These are phyloP conservation scores for Colletotrichum tropicale DNA, from an alignment of 2,329 filamentous ascomycete genomes.

Conservation along the genomic window DNA sequence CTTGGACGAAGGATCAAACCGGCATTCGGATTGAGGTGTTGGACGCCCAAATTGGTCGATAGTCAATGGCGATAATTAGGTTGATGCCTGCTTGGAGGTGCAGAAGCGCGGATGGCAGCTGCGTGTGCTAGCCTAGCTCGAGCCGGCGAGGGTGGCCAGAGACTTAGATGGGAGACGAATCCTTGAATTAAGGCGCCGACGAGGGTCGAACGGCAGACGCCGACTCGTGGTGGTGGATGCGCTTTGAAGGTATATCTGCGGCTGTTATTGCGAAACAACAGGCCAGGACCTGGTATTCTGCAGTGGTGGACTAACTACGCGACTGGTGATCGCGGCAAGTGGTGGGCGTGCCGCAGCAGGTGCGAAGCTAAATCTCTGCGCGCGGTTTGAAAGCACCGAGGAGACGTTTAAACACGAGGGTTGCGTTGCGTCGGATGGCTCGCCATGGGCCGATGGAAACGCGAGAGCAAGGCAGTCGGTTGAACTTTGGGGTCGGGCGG, in stretches of 20 bases:
- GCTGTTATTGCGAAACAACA: slow-evolving; percentile 8
- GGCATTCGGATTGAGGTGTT: neutral
- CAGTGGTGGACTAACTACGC: neutral
- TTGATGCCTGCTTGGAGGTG: slow-evolving; percentile 7
- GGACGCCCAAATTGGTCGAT: neutral
- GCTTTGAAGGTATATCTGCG: slow-evolving; percentile 15
- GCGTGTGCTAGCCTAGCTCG: neutral
- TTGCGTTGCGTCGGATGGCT: neutral
- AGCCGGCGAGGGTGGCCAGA: neutral
- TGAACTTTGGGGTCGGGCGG: neutral
- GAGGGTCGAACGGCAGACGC: neutral
- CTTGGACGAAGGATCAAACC: neutral
- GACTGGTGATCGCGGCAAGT: slow-evolving; percentile 2
- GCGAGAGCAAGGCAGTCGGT: neutral
- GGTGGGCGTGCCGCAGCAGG: neutral
- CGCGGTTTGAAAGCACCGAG: neutral
- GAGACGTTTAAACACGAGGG: neutral
- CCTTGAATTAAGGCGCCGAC: neutral
- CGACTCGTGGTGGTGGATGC: neutral
- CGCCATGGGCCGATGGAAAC: neutral
- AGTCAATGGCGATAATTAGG: neutral
- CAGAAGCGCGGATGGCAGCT: neutral
- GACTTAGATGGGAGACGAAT: neutral
- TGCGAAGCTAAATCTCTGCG: neutral
- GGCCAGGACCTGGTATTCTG: slow-evolving; percentile 5